phyloP scores from a whole-genome alignment of 1,139 yeast genomes.

The Saccharomyces pastorianus region DNA sequence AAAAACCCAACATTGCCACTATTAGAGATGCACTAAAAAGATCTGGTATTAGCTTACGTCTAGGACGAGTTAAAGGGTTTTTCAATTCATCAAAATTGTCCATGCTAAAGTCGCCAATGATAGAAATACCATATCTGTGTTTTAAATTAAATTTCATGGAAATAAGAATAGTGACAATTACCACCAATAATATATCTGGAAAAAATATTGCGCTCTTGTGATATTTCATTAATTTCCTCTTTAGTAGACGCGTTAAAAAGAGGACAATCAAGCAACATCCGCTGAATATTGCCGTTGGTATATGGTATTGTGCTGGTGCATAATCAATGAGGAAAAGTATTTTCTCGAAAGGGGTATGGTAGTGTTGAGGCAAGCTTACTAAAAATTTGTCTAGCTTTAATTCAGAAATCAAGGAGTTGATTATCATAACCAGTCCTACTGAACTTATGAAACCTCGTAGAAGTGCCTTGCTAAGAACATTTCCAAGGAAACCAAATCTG shows the following conservation, averaged over 20 bases:
- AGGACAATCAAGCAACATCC: slow-evolving; percentile 40
- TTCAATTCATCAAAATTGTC: slow-evolving; percentile 37
- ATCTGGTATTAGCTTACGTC: slow-evolving; percentile 23
- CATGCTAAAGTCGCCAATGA: slow-evolving; percentile 60
- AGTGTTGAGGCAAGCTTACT: slow-evolving; percentile 42
- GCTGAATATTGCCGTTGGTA: slow-evolving; percentile 49
- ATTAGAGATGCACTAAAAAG: slow-evolving; percentile 56
- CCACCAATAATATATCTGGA: slow-evolving; percentile 80
- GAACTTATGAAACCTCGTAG: slow-evolving; percentile 86
- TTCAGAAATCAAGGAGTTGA: slow-evolving; percentile 66
- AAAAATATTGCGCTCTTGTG: slow-evolving; percentile 37
- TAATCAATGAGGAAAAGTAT: slow-evolving; percentile 47
- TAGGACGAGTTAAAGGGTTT: slow-evolving; percentile 40
- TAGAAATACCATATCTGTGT: slow-evolving; percentile 45
- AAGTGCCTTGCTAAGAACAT: slow-evolving; percentile 73
- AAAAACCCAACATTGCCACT: slow-evolving; percentile 83
- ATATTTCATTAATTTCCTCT: slow-evolving; percentile 34
- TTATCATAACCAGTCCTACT: slow-evolving; percentile 84
- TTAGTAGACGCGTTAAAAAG: slow-evolving; percentile 37
- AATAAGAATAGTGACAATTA: slow-evolving; percentile 51
- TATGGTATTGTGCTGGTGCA: slow-evolving; percentile 36
- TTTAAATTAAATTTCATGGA: slow-evolving; percentile 52
- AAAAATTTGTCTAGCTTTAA: slow-evolving; percentile 49
- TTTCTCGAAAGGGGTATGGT: slow-evolving; percentile 73
- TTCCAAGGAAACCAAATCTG: slow-evolving; percentile 82